phyloP scores from a whole-genome alignment of 805 yeast genomes.

The Teunomyces tritomae region DNA sequence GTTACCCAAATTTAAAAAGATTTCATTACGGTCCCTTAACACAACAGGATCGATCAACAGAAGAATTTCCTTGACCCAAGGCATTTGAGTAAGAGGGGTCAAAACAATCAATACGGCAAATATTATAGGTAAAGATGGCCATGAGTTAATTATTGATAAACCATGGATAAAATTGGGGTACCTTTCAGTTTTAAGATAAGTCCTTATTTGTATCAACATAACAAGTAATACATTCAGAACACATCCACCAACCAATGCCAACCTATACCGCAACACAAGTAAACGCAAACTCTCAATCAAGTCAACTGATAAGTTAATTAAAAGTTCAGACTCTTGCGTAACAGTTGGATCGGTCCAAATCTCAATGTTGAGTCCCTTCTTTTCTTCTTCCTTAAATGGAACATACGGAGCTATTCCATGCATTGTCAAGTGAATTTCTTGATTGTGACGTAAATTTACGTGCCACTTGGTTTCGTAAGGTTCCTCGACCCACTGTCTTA shows the following conservation, averaged over 20 bases:
- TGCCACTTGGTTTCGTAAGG: conserved; percentile 83
- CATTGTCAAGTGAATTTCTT: conserved; percentile 26
- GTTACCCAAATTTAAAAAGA: conserved; percentile 33
- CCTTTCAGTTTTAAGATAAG: conserved; percentile 19
- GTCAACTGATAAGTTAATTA: conserved; percentile 48
- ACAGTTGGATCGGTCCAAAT: conserved; percentile 45
- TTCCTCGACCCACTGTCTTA: conserved; percentile 63
- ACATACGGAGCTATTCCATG: conserved; percentile 73
- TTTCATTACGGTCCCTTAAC: conserved; percentile 43
- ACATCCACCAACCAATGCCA: conserved; percentile 70
- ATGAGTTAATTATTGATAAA: conserved; percentile 25
- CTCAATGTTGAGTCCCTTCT: conserved; percentile 27
- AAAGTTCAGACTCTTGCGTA: conserved; percentile 27
- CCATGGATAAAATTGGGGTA: conserved; percentile 37
- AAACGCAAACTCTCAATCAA: conserved; percentile 60
- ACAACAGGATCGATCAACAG: conserved; percentile 54
- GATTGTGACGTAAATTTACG: conserved; percentile 43
- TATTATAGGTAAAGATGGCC: conserved; percentile 19
- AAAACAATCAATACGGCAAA: conserved; percentile 29
- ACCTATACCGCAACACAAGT: conserved; percentile 72
- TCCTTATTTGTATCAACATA: conserved; percentile 53
- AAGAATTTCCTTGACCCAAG: conserved; percentile 36
- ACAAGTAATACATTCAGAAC: conserved; percentile 54
- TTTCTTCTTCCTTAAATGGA: conserved; percentile 45
- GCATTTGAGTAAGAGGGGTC: conserved; percentile 36